Base-by-base conservation (phyloP, 2,329 filamentous ascomycete species). In the Leptodontidium sp. region DNA sequence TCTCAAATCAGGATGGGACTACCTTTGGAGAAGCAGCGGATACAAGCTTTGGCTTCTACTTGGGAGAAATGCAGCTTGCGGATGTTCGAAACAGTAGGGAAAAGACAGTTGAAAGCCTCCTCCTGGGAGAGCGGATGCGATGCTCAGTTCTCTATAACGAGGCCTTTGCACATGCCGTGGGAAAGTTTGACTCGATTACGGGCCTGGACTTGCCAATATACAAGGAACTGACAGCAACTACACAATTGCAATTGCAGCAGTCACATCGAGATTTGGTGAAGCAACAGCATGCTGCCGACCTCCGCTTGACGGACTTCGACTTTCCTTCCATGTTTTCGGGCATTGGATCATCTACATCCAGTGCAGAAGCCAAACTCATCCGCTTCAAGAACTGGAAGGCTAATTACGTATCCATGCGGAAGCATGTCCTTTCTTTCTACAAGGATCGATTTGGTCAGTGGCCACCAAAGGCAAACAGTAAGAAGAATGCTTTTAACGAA, bases 301-400 rank as follows among this genome's bases (percentile, higher is more conserved):
- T 84, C 40, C 90, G 92, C 53, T 83, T 98, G n/a, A 89, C 92
- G 68, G 89, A 93, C 70, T 98, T 98, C 74, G 93, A 98, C 40
- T 98, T 97, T 75, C 94, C 94, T 0, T 92, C 93, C 0, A 83
- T 98, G 5, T 98, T 97, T 77, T 88, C 93, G 0, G 96, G 96
- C 43, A 89, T 94, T 72, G 95, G 93, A 76, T 94, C 90, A 79
- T 97, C 93, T 3, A 94, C 91, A 12, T 93, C 91, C 0, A 87
- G 89, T 26, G 85, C 85, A 0, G 93, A 97, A 79, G 90, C 93
- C 71, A 94, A 90, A 78, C 83, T 88, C 21, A 88, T 97, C 53
- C 89, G 90, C 26, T 98, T 97, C 83, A 93, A 94, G 79, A 86
- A 87, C 35, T 98, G 96, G 95, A 91, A 88, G 75, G 84, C 84